Evolutionary conservation across 768 basidiomycete genomes (phyloP).

Genomic region (Amanita polypyramis): DNA sequence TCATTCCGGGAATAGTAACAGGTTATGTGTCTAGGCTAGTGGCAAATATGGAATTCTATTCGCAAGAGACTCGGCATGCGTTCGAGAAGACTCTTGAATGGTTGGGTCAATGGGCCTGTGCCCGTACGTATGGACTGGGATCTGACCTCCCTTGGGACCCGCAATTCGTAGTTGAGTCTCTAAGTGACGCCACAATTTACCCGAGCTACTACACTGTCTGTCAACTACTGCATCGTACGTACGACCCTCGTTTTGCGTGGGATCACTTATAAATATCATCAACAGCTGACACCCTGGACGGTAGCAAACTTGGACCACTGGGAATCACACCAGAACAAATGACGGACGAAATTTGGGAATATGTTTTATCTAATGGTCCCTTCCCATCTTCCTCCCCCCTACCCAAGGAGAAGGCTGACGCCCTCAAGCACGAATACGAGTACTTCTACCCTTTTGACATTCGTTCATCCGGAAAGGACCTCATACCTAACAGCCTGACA

Average conservation of each 20-base stretch:
- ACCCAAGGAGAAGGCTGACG: conserved; percentile 67
- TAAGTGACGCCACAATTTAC: conserved; percentile 97
- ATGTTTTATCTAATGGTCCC: conserved; percentile 71
- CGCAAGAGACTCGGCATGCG: conserved; percentile 80
- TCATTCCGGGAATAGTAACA: background rate
- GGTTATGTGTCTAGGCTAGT: conserved; percentile 43
- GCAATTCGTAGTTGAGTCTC: conserved; percentile 89
- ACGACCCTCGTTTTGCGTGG: background rate
- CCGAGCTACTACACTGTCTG: conserved; percentile 97
- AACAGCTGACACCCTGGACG: conserved; percentile 64
- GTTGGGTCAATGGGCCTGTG: conserved; percentile 99
- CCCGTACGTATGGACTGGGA: conserved; percentile 93
- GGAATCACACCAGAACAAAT: conserved; percentile 85
- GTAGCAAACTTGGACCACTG: conserved; percentile 68
- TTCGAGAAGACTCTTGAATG: conserved; percentile 90
- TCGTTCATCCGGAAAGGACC: conserved; percentile 95
- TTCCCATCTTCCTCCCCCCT: conserved; percentile 63
- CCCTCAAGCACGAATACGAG: conserved; percentile 80
- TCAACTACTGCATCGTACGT: conserved; percentile 81
- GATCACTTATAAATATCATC: background rate
- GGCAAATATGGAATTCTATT: conserved; percentile 82
- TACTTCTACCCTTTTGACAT: conserved; percentile 99
- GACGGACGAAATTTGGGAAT: conserved; percentile 98
- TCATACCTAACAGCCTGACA: conserved; percentile 91
- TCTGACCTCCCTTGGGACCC: conserved; percentile 96